A percentile compares a stretch with the other conserved stretches of the same genome.
Conservation (phyloP, 768 basidiomycete genomes). For the Favolaschia claudopus region DNA sequence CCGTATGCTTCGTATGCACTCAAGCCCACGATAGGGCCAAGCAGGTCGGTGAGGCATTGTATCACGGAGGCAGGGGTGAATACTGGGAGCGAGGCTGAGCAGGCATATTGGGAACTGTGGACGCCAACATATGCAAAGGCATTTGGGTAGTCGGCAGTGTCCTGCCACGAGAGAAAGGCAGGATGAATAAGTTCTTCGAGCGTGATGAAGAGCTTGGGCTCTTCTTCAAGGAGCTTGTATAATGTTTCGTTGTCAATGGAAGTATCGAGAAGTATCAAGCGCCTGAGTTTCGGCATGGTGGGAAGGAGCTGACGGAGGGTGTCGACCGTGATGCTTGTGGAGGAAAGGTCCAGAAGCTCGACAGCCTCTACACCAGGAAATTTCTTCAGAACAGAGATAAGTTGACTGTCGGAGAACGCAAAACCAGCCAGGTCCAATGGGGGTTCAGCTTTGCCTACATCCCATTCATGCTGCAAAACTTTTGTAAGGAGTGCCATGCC, state of each 20-base stretch:
- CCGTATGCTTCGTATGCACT: not conserved
- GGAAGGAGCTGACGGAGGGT: constrained; percentile 32
- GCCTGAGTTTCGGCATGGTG: constrained; percentile 29
- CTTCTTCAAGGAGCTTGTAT: constrained; percentile 26
- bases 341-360: constrained; percentile 35
- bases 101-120: not conserved
- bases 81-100: constrained; percentile 30
- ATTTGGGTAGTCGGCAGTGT: constrained; percentile 21
- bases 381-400: constrained; percentile 26
- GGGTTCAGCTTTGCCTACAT: constrained; percentile 11
- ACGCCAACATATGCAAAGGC: constrained; percentile 28
- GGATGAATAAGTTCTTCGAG: constrained; percentile 41
- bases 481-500: constrained; percentile 33
- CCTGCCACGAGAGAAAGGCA: constrained; percentile 23
- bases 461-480: constrained; percentile 24
- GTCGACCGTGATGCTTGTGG: constrained; percentile 32
- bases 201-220: constrained; percentile 36
- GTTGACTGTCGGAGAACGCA: constrained; percentile 32
- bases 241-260: constrained; percentile 30
- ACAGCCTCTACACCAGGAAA: constrained; percentile 12
- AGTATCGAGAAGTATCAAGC: constrained; percentile 36
- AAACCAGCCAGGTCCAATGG: constrained; percentile 37
- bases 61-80: constrained; percentile 36
- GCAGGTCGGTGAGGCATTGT: constrained; percentile 29
- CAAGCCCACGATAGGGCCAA: not conserved